phyloP scores from a whole-genome alignment of 2,329 filamentous ascomycete genomes.

The Alternaria burnsii region DNA sequence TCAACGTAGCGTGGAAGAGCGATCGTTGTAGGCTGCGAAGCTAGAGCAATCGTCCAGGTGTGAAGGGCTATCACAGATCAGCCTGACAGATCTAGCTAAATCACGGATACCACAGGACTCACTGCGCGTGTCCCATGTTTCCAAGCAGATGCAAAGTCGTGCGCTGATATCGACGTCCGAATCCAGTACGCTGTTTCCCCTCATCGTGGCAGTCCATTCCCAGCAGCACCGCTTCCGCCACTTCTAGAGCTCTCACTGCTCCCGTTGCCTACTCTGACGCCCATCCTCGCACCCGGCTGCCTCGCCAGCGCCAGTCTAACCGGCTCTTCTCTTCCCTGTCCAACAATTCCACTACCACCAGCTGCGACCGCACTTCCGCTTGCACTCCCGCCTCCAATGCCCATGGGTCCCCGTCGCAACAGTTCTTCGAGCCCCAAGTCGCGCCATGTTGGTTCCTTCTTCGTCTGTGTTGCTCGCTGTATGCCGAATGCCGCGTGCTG shows the following conservation, averaged over 20 bases:
- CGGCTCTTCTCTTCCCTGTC: constrained; percentile 35
- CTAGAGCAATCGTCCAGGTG: not conserved
- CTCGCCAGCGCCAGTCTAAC: constrained; percentile 43
- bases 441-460: constrained; percentile 77
- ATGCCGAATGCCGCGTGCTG: constrained; percentile 90
- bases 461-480: constrained; percentile 77
- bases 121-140: not conserved
- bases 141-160: not conserved
- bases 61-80: not conserved
- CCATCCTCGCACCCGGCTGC: constrained; percentile 37
- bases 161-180: not conserved
- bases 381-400: constrained; percentile 15
- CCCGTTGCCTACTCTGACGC: constrained; percentile 17
- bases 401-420: constrained; percentile 68
- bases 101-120: not conserved
- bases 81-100: not conserved
- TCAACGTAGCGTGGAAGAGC: not conserved
- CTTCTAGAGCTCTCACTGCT: constrained; percentile 17
- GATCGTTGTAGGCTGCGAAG: not conserved
- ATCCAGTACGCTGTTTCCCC: not conserved
- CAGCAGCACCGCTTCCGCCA: constrained; percentile 21
- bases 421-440: constrained; percentile 77
- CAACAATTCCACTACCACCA: constrained; percentile 7
- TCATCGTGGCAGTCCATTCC: constrained; percentile 49
- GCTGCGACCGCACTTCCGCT: constrained; percentile 17